These are phyloP conservation scores for Ophiocordyceps sinensis DNA, from an alignment of 2,329 filamentous ascomycete genomes.

Conservation along the genomic window DNA sequence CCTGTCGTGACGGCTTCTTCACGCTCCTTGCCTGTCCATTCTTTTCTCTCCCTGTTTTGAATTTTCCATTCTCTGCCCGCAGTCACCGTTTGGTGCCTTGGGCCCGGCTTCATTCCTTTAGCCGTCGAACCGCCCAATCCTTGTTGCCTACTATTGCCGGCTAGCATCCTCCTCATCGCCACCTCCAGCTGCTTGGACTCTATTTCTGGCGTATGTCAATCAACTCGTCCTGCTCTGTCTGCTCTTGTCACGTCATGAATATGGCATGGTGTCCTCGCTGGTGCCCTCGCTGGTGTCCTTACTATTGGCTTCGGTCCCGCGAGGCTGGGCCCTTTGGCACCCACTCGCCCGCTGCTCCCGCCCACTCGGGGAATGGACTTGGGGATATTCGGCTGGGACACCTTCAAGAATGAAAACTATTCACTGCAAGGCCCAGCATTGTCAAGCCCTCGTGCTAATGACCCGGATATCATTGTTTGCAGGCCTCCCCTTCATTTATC, in stretches of 20 bases:
- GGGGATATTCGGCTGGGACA: background rate
- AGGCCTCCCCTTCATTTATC: conserved; percentile 6
- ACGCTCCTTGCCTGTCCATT: background rate
- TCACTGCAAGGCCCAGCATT: background rate
- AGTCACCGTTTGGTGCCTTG: conserved; percentile 7
- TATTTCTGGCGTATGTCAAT: conserved; percentile 1
- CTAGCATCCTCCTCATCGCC: conserved; percentile 1
- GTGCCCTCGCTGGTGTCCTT: no score
- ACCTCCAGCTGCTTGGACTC: background rate
- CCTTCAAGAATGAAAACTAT: background rate
- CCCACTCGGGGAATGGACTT: conserved; percentile 1
- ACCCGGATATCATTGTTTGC: background rate
- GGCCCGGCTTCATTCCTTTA: conserved; percentile 16
- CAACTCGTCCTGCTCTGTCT: background rate
- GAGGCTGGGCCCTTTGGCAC: background rate
- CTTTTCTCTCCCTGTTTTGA: conserved; percentile 1
- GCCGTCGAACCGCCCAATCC: conserved; percentile 24
- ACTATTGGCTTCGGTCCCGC: background rate
- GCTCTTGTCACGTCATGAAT: background rate
- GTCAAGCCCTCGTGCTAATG: background rate
- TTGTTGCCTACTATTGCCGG: conserved; percentile 5
- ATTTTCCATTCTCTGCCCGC: background rate
- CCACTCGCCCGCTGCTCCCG: background rate
- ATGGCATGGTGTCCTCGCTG: background rate
- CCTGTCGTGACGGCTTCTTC: background rate